Conservation (phyloP, 768 basidiomycete genomes). For the Erythrobasidium yunnanense region DNA sequence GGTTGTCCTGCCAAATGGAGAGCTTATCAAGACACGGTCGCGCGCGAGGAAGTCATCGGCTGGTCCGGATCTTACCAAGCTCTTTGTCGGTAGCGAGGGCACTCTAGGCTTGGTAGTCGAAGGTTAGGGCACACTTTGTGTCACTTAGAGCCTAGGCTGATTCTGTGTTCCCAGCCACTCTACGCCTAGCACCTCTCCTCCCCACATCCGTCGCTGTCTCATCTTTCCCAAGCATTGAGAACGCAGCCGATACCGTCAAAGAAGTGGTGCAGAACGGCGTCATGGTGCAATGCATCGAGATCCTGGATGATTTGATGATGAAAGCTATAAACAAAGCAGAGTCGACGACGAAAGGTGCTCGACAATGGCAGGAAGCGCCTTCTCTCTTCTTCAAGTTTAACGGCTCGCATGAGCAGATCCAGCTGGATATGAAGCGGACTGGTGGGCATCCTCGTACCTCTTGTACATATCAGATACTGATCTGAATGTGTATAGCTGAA, state of each 20-base stretch:
- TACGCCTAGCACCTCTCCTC: constrained; percentile 66
- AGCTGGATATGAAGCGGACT: constrained; percentile 45
- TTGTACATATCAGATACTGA: too few species aligned
- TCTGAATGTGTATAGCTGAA: too few species aligned
- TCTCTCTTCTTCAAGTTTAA: constrained; percentile 88
- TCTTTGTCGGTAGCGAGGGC: constrained; percentile 45
- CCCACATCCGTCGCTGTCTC: constrained; percentile 80
- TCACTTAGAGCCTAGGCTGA: constrained; percentile 42
- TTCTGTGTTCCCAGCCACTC: constrained; percentile 73
- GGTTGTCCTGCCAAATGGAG: constrained; percentile 74
- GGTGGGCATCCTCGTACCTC: too few species aligned
- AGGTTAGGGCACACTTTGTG: constrained; percentile 44
- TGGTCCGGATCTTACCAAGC: constrained; percentile 54
- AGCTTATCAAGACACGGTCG: constrained; percentile 75
- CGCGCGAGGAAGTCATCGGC: constrained; percentile 63
- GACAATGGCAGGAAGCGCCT: constrained; percentile 32
- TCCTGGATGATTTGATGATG: constrained; percentile 61
- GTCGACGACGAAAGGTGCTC: not conserved
- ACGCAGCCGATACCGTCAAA: constrained; percentile 68
- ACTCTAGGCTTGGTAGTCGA: constrained; percentile 84
- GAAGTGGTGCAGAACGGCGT: constrained; percentile 64
- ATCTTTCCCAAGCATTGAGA: constrained; percentile 67
- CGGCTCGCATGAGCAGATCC: constrained; percentile 55
- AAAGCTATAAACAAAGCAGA: constrained; percentile 31
- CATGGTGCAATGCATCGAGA: constrained; percentile 73